A percentile compares a stretch with the other conserved stretches of the same genome.
Conservation (phyloP, 2,329 filamentous ascomycete species). For the Claviceps sp. region DNA sequence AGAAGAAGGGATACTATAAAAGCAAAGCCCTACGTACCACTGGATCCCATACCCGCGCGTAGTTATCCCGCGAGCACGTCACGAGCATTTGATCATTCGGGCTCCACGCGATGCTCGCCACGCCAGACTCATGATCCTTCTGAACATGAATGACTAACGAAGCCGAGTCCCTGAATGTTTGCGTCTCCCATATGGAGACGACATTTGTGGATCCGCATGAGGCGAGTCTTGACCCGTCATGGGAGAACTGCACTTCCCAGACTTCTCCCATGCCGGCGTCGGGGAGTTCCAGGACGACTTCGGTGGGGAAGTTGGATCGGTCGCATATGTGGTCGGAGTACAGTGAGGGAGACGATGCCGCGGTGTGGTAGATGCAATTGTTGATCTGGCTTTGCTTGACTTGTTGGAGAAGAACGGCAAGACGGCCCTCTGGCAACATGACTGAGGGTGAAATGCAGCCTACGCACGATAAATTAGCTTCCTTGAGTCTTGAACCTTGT, state of each 20-base stretch:
- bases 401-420: slow-evolving; percentile 68
- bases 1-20: too few relatives aligned
- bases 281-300: slow-evolving; percentile 54
- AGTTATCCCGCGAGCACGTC: slow-evolving; percentile 64
- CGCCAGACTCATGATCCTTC: slow-evolving; percentile 50
- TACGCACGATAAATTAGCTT: slow-evolving; percentile 19
- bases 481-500: not conserved
- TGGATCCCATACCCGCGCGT: slow-evolving; percentile 63
- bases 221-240: slow-evolving; percentile 70
- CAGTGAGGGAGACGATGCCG: slow-evolving; percentile 61
- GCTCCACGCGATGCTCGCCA: slow-evolving; percentile 80
- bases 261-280: slow-evolving; percentile 64
- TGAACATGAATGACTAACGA: slow-evolving; percentile 29
- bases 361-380: slow-evolving; percentile 81
- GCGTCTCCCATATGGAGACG: slow-evolving; percentile 72
- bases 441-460: slow-evolving; percentile 88
- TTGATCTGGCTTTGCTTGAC: slow-evolving; percentile 76
- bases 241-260: slow-evolving; percentile 84
- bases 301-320: slow-evolving; percentile 62
- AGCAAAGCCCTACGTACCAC: slow-evolving; percentile 33
- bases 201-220: slow-evolving; percentile 64
- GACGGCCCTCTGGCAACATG: slow-evolving; percentile 87
- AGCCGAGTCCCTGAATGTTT: slow-evolving; percentile 50
- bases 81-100: slow-evolving; percentile 80
- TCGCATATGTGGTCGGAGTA: slow-evolving; percentile 85